These are phyloP conservation scores for Hyphopichia khmerensis DNA, from an alignment of 1,139 yeast species.

Conservation along the genomic window DNA sequence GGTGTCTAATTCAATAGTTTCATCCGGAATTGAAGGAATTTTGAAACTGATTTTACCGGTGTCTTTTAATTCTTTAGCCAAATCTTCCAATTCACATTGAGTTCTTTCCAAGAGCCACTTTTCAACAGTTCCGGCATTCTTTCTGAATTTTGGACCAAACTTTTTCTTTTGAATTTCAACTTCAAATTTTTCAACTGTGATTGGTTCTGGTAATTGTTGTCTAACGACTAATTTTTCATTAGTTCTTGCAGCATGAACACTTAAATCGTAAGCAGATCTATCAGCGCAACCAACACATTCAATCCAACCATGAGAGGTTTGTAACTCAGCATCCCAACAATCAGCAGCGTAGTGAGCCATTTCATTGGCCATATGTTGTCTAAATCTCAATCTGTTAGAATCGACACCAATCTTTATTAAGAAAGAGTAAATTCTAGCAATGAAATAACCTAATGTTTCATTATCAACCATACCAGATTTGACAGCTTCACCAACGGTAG, in stretches of 20 bases:
- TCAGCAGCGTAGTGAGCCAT: slow-evolving; percentile 99
- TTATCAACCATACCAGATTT: slow-evolving; percentile 85
- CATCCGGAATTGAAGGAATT: slow-evolving; percentile 60
- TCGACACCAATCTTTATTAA: slow-evolving; percentile 89
- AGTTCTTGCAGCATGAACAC: slow-evolving; percentile 93
- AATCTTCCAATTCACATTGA: slow-evolving; percentile 81
- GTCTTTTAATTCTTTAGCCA: slow-evolving; percentile 63
- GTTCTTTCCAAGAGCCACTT: slow-evolving; percentile 72
- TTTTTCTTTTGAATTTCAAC: slow-evolving; percentile 88
- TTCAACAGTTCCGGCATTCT: slow-evolving; percentile 92
- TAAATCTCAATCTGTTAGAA: slow-evolving; percentile 79
- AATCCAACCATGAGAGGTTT: slow-evolving; percentile 97
- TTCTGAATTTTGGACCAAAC: slow-evolving; percentile 96
- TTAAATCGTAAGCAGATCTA: slow-evolving; percentile 95
- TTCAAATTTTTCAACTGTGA: slow-evolving; percentile 78
- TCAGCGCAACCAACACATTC: slow-evolving; percentile 99
- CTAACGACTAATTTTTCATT: slow-evolving; percentile 94
- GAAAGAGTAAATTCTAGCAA: slow-evolving; percentile 88
- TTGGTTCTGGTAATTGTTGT: slow-evolving; percentile 81
- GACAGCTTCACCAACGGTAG: slow-evolving; percentile 90
- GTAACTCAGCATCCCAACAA: slow-evolving; percentile 99
- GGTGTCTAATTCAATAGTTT: slow-evolving; percentile 64
- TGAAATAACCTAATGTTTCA: slow-evolving; percentile 94
- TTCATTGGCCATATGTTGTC: slow-evolving; percentile 98
- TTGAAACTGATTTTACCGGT: slow-evolving; percentile 65